These are phyloP conservation scores for Harringtonia lauricola DNA, from an alignment of 2,329 filamentous ascomycete species.

Conservation along the genomic window DNA sequence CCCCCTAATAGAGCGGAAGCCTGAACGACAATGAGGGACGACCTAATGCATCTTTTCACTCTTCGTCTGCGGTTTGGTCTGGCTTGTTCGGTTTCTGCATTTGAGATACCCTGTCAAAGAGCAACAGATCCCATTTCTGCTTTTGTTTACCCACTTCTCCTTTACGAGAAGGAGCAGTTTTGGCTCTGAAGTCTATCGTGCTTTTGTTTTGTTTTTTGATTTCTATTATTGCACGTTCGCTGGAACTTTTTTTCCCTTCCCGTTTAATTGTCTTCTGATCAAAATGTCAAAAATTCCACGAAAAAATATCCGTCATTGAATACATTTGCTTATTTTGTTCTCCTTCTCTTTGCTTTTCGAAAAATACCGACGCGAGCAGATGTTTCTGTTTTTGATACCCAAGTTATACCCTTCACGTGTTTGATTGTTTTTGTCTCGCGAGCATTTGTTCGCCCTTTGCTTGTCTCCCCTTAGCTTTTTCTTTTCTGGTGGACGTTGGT, in stretches of 20 bases:
- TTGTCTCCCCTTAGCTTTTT: not conserved
- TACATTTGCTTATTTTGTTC: not conserved
- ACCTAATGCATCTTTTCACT: constrained; percentile 6
- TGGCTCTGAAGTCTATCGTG: too few species aligned
- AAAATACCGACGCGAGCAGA: not conserved
- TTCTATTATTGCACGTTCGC: not conserved
- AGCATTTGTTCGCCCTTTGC: not conserved
- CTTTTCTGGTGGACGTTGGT: too few species aligned
- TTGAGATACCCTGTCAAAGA: constrained; percentile 21
- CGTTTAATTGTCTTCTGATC: constrained; percentile 1
- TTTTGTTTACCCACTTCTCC: not conserved
- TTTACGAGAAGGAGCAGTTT: not conserved
- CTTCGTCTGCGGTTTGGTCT: constrained; percentile 22
- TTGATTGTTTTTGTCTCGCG: not conserved
- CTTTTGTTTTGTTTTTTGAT: not conserved
- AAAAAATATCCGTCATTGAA: constrained; percentile 1
- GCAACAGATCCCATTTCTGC: not conserved
- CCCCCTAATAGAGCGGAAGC: not conserved
- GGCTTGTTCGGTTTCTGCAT: constrained; percentile 41
- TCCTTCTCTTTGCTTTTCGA: not conserved
- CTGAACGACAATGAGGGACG: constrained; percentile 14
- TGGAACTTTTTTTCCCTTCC: constrained; percentile 2
- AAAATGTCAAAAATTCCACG: not conserved
- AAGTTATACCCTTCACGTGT: constrained; percentile 1
- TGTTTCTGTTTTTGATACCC: constrained; percentile 1